Conservation (phyloP, 2,329 filamentous ascomycete genomes). For the Penicillium brasilianum region DNA sequence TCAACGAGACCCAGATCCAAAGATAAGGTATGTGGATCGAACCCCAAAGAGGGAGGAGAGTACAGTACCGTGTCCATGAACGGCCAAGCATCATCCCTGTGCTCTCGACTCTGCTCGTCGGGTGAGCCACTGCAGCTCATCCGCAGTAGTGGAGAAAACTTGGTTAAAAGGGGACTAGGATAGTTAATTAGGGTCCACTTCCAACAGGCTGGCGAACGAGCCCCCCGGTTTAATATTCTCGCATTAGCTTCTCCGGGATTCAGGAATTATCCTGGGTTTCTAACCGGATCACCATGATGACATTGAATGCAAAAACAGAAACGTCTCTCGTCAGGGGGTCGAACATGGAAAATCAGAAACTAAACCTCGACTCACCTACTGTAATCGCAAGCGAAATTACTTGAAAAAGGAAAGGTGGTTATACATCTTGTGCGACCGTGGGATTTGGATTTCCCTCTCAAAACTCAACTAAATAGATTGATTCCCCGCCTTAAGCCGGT, state of each 20-base stretch:
- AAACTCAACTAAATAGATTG: conserved; percentile 21
- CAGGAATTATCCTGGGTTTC: background rate
- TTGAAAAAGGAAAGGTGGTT: background rate
- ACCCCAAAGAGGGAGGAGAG: background rate
- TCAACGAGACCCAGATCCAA: background rate
- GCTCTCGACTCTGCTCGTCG: background rate
- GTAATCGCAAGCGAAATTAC: too few relatives aligned
- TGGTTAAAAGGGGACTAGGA: background rate
- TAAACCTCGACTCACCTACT: too few relatives aligned
- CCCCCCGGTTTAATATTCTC: background rate
- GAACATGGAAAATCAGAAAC: too few relatives aligned
- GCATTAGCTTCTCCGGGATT: background rate
- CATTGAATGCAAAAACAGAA: too few relatives aligned
- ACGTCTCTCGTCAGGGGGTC: too few relatives aligned
- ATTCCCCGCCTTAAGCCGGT: background rate
- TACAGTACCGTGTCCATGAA: conserved; percentile 6
- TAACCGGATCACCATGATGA: background rate
- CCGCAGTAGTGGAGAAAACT: background rate
- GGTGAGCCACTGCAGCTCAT: background rate
- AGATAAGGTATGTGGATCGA: conserved; percentile 10
- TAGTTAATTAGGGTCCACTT: background rate
- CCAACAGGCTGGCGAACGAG: too few relatives aligned
- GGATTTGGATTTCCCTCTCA: background rate
- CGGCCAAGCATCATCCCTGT: background rate
- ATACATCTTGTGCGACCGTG: conserved; percentile 5